A percentile compares a stretch with the other conserved stretches of the same genome.
Evolutionary conservation across 176 grass and related monocot species (phyloP).

Genomic region (Bothriochloa decipiens): DNA sequence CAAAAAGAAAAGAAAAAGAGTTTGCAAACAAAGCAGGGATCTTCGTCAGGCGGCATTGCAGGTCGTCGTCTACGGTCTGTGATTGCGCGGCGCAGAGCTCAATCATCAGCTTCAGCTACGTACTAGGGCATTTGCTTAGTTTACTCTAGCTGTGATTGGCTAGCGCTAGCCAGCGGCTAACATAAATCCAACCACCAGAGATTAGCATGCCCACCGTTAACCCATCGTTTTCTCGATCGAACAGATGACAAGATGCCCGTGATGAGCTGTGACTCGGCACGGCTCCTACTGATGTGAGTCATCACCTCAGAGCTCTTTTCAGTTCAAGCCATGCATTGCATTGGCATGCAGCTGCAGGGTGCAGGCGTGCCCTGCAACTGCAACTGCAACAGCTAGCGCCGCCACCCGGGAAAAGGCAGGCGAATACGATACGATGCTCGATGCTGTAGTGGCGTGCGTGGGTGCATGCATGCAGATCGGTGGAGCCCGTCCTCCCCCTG

Average conservation of each 20-base stretch:
- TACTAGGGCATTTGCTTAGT: neutral
- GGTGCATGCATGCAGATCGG: no score
- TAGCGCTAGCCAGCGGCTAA: neutral
- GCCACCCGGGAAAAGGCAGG: no score
- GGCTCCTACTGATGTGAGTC: neutral
- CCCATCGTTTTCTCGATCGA: constrained; percentile 5
- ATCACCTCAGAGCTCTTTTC: neutral
- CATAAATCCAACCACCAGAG: constrained; percentile 1
- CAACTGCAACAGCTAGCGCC: neutral
- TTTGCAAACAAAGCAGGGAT: neutral
- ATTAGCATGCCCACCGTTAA: constrained; percentile 14
- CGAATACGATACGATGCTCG: no score
- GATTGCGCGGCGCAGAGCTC: neutral
- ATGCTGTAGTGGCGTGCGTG: no score
- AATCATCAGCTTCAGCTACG: neutral
- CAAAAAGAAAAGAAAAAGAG: no score
- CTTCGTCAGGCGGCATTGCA: no score
- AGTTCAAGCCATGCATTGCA: neutral
- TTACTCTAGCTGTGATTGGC: constrained; percentile 7
- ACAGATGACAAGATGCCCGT: constrained; percentile 12
- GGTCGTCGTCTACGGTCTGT: no score
- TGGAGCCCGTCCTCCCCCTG: no score
- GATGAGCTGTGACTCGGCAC: neutral
- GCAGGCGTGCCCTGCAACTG: neutral
- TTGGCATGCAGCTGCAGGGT: no score